A percentile compares a stretch with the other conserved stretches of the same genome.
These are phyloP conservation scores for Diaporthe caulivora DNA, from an alignment of 2,329 filamentous ascomycete genomes.

Conservation along the genomic window DNA sequence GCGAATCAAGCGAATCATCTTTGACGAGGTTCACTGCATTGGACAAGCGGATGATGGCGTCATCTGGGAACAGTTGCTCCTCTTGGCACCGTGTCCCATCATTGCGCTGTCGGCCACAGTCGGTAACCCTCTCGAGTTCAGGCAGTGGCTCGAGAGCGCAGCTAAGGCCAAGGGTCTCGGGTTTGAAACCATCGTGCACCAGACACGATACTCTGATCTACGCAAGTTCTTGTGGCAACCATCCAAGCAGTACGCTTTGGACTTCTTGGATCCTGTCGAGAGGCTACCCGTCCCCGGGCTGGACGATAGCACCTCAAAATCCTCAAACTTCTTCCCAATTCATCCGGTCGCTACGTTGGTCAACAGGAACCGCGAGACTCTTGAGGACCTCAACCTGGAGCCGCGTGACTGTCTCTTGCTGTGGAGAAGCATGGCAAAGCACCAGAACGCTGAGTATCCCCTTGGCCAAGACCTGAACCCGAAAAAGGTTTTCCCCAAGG, in stretches of 20 bases:
- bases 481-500: constrained; percentile 58
- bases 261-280: constrained; percentile 59
- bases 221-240: constrained; percentile 79
- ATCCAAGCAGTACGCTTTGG: constrained; percentile 61
- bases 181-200: constrained; percentile 76
- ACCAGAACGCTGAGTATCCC: constrained; percentile 63
- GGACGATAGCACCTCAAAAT: constrained; percentile 56
- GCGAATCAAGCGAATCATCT: constrained; percentile 80
- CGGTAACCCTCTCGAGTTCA: constrained; percentile 79
- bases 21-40: constrained; percentile 86
- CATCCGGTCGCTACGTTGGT: constrained; percentile 39
- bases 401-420: constrained; percentile 77
- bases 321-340: constrained; percentile 60
- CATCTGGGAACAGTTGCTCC: constrained; percentile 82
- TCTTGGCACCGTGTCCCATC: constrained; percentile 81
- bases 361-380: constrained; percentile 66
- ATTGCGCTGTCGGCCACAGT: constrained; percentile 85
- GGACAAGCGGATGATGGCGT: constrained; percentile 81
- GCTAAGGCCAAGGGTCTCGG: constrained; percentile 74
- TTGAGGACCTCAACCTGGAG: constrained; percentile 77
- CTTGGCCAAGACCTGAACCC: constrained; percentile 65
- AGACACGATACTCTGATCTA: constrained; percentile 79
- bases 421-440: constrained; percentile 73
- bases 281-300: constrained; percentile 60
- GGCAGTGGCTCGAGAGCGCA: constrained; percentile 73